Evolutionary conservation across 805 yeast genomes (phyloP).

Genomic region (Grigorovia humatica): DNA sequence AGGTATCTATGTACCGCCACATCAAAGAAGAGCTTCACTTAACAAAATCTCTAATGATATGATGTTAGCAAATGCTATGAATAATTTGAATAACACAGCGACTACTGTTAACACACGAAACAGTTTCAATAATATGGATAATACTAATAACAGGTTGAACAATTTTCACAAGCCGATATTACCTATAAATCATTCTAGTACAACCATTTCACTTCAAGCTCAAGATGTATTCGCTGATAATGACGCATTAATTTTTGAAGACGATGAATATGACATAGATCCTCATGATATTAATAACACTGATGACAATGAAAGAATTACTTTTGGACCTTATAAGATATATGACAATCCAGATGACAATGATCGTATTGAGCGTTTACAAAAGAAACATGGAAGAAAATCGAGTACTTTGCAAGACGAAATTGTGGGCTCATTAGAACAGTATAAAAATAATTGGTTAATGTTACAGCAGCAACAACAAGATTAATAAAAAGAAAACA

Average conservation of each 20-base stretch:
- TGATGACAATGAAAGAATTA: conserved; percentile 7
- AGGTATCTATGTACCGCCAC: conserved; percentile 42
- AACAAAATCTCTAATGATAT: conserved; percentile 16
- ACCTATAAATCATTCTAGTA: conserved; percentile 13
- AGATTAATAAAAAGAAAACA: conserved; percentile 8
- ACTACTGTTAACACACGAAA: conserved; percentile 4
- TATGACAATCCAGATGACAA: conserved; percentile 7
- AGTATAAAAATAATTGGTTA: conserved; percentile 30
- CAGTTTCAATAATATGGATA: neutral
- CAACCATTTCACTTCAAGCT: conserved; percentile 23
- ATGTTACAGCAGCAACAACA: conserved; percentile 26
- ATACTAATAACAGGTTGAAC: conserved; percentile 4
- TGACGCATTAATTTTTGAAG: conserved; percentile 24
- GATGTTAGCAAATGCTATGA: conserved; percentile 15
- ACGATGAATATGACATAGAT: conserved; percentile 23
- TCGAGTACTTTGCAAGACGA: conserved; percentile 26
- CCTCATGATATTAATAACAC: conserved; percentile 17
- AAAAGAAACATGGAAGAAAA: conserved; percentile 14
- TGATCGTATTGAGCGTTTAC: conserved; percentile 1
- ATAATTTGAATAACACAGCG: conserved; percentile 12
- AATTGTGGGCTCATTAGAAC: conserved; percentile 28
- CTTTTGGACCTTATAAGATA: conserved; percentile 14
- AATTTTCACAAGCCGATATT: neutral
- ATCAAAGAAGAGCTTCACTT: conserved; percentile 34
- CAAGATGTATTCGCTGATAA: conserved; percentile 23